phyloP scores from a whole-genome alignment of 2,329 filamentous ascomycete species.

The Fusarium scirpi region DNA sequence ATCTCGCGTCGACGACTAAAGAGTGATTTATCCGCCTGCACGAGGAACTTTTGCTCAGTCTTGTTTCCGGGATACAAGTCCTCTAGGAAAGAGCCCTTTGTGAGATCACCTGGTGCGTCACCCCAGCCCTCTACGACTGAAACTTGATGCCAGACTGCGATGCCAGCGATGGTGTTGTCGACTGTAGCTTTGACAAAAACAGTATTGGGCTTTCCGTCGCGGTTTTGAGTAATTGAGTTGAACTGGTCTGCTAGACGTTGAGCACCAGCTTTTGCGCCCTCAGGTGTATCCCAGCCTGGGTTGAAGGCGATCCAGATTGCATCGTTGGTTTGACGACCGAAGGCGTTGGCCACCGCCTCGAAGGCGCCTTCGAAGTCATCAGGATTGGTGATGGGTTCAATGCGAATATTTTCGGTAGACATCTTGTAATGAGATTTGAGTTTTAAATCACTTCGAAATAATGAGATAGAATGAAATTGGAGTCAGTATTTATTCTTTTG shows the following conservation, averaged over 20 bases:
- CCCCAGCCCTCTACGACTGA: slow-evolving; percentile 63
- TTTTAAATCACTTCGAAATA: fast-evolving
- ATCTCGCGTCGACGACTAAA: slow-evolving; percentile 57
- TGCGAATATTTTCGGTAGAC: slow-evolving; percentile 20
- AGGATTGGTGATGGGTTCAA: slow-evolving; percentile 47
- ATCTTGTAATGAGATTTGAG: not conserved
- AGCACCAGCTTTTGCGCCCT: slow-evolving; percentile 55
- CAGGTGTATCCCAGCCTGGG: slow-evolving; percentile 65
- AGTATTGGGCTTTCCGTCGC: slow-evolving; percentile 60
- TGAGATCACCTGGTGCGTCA: slow-evolving; percentile 53
- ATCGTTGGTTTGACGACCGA: slow-evolving; percentile 64
- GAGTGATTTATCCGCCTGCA: slow-evolving; percentile 59
- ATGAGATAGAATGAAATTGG: slow-evolving; percentile 1
- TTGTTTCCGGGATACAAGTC: slow-evolving; percentile 58
- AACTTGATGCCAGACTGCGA: slow-evolving; percentile 67
- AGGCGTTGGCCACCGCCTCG: slow-evolving; percentile 50
- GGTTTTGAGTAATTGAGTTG: slow-evolving; percentile 54
- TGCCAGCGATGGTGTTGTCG: slow-evolving; percentile 58
- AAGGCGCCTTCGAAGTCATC: slow-evolving; percentile 47
- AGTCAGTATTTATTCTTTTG: fast-evolving
- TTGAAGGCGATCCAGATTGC: slow-evolving; percentile 64
- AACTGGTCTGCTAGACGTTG: slow-evolving; percentile 58
- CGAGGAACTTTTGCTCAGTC: slow-evolving; percentile 59
- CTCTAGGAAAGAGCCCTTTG: slow-evolving; percentile 48
- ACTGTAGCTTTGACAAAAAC: slow-evolving; percentile 67